Percentiles rank a stretch among this genome's conserved stretches.
Conservation (phyloP, 2,329 filamentous ascomycete genomes). For the Fusarium secorum region DNA sequence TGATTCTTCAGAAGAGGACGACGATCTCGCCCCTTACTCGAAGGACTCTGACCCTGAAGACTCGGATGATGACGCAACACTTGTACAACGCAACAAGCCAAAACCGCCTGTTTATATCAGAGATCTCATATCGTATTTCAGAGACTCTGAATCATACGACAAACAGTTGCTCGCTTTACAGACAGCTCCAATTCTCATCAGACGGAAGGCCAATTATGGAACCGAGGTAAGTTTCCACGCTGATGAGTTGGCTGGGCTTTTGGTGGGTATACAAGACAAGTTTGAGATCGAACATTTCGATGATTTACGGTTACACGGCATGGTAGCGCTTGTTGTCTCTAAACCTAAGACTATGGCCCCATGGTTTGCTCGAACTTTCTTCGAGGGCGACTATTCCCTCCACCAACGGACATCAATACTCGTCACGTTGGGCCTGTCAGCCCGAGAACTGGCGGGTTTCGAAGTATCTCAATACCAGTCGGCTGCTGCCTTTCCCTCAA, state of each 20-base stretch:
- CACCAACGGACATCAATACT: conserved; percentile 84
- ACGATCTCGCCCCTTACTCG: conserved; percentile 77
- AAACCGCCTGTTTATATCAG: conserved; percentile 89
- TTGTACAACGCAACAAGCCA: conserved; percentile 83
- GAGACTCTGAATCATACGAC: conserved; percentile 85
- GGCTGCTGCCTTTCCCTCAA: conserved; percentile 75
- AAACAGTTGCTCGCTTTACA: conserved; percentile 80
- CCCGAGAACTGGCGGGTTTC: conserved; percentile 84
- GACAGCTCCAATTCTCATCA: conserved; percentile 81
- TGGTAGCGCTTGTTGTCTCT: conserved; percentile 82
- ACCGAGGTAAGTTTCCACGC: conserved; percentile 86
- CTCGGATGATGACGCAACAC: conserved; percentile 89
- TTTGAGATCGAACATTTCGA: conserved; percentile 83
- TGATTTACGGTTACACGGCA: conserved; percentile 76
- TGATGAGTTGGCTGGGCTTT: conserved; percentile 77
- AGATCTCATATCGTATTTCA: conserved; percentile 79
- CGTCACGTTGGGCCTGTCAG: conserved; percentile 80
- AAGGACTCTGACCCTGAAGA: conserved; percentile 92
- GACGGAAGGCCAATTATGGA: conserved; percentile 87
- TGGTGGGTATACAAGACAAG: conserved; percentile 85
- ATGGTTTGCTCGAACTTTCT: conserved; percentile 86
- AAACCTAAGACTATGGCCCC: conserved; percentile 80
- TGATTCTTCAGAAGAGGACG: conserved; percentile 65
- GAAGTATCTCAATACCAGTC: conserved; percentile 63
- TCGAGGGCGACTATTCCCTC: conserved; percentile 90